A percentile compares a stretch with the other conserved stretches of the same genome.
phyloP scores from a whole-genome alignment of 2,329 filamentous ascomycete genomes.

The Phialemoniopsis sp. region DNA sequence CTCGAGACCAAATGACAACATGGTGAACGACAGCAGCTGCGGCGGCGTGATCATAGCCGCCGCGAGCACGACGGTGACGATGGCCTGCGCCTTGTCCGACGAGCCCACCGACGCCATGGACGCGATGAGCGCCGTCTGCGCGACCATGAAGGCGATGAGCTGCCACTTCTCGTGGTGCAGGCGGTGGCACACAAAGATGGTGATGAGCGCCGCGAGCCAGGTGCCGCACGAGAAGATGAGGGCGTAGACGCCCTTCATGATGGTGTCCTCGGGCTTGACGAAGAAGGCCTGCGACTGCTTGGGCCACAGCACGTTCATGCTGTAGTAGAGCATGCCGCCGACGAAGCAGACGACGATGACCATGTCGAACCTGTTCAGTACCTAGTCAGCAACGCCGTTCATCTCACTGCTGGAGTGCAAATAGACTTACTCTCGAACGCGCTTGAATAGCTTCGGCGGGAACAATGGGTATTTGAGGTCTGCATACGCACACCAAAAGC shows the following conservation, averaged over 20 bases:
- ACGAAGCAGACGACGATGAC: slow-evolving; percentile 24
- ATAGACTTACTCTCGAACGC: slow-evolving; percentile 15
- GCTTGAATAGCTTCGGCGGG: slow-evolving; percentile 21
- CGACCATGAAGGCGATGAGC: slow-evolving; percentile 22
- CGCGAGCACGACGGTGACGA: slow-evolving; percentile 22
- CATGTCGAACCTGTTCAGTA: slow-evolving; percentile 17
- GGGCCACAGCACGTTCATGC: slow-evolving; percentile 23
- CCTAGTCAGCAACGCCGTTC: too few species aligned
- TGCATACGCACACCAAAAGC: slow-evolving; percentile 20
- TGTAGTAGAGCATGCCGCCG: slow-evolving; percentile 23
- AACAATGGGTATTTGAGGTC: slow-evolving; percentile 21
- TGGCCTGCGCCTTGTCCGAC: slow-evolving; percentile 24
- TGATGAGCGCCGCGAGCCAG: slow-evolving; percentile 20
- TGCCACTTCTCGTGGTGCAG: slow-evolving; percentile 30
- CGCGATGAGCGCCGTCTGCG: slow-evolving; percentile 28
- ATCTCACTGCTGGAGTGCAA: not conserved
- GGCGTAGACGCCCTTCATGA: slow-evolving; percentile 20
- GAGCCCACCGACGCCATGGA: slow-evolving; percentile 25
- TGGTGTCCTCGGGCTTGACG: slow-evolving; percentile 20
- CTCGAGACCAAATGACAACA: slow-evolving; percentile 26
- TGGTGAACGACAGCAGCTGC: slow-evolving; percentile 24
- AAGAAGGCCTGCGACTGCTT: slow-evolving; percentile 19
- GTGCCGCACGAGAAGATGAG: slow-evolving; percentile 22
- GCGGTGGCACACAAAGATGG: slow-evolving; percentile 19
- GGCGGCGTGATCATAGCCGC: slow-evolving; percentile 24